Conservation (phyloP, 1,284 basidiomycete species). For the Tilletia walkeri region DNA sequence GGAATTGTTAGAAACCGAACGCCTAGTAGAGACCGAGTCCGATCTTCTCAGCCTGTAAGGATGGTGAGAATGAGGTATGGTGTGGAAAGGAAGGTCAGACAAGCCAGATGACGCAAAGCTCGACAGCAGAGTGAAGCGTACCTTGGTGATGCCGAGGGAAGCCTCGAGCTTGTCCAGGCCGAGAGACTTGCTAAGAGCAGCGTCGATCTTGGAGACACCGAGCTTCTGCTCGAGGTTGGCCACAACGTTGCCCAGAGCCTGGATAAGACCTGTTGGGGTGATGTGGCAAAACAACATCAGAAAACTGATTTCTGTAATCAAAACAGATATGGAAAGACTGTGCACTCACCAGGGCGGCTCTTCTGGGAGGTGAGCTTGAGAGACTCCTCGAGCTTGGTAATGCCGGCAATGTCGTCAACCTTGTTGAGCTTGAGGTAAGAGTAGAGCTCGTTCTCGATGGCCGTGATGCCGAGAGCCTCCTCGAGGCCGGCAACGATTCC, state of each 20-base stretch:
- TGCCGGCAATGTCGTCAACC: constrained; percentile 16
- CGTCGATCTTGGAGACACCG: constrained; percentile 24
- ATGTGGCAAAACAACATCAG: constrained; percentile 5
- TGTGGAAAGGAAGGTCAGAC: neutral
- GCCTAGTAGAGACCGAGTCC: neutral
- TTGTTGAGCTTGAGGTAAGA: constrained; percentile 11
- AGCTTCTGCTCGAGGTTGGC: constrained; percentile 21
- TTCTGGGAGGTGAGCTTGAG: constrained; percentile 22
- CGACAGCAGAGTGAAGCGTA: neutral
- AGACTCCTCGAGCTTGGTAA: constrained; percentile 21
- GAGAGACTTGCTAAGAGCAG: constrained; percentile 17
- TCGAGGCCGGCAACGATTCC: constrained; percentile 16
- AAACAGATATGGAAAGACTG: constrained; percentile 15
- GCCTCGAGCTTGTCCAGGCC: neutral
- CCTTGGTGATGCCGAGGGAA: constrained; percentile 11
- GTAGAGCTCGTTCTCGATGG: constrained; percentile 13
- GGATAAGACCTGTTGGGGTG: constrained; percentile 11
- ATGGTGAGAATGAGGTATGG: neutral
- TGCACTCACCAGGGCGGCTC: neutral
- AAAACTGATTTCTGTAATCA: constrained; percentile 5
- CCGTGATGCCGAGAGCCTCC: constrained; percentile 23
- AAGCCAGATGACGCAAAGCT: neutral
- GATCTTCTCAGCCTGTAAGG: constrained; percentile 1
- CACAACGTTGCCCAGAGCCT: constrained; percentile 21
- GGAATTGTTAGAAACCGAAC: too few species aligned